These are phyloP conservation scores for Nepenthes alata DNA, from an alignment of 179 eudicot genomes.

Conservation along the genomic window DNA sequence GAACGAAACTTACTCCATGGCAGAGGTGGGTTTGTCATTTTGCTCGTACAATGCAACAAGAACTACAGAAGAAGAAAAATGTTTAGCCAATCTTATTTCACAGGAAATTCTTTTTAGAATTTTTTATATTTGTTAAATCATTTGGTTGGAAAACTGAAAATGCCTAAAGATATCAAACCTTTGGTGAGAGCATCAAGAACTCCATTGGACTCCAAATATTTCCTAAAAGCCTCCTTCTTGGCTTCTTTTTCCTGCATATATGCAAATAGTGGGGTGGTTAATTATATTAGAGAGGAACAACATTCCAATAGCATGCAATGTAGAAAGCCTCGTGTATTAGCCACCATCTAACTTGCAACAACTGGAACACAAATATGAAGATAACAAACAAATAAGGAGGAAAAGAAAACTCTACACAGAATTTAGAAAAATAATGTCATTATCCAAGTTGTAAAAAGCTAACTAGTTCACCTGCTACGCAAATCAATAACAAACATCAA, in stretches of 20 bases:
- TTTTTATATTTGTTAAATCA: neutral
- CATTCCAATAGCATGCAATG: too few species aligned
- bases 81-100: neutral
- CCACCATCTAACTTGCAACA: too few species aligned
- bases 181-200: conserved; percentile 80
- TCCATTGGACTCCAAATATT: conserved; percentile 81
- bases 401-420: too few species aligned
- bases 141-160: neutral
- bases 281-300: too few species aligned
- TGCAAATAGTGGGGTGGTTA: neutral
- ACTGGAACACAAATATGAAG: too few species aligned
- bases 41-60: conserved; percentile 91
- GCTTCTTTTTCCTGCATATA: conserved; percentile 76
- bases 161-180: conserved; percentile 27
- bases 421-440: too few species aligned
- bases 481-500: too few species aligned
- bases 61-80: conserved; percentile 25
- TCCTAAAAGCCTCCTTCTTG: conserved; percentile 91
- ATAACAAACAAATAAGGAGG: too few species aligned
- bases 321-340: too few species aligned
- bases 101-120: neutral
- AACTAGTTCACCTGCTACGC: too few species aligned
- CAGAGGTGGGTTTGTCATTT: conserved; percentile 69
- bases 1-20: conserved; percentile 60
- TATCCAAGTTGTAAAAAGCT: too few species aligned